These are phyloP conservation scores for Coprinopsis sp. DNA, from an alignment of 768 basidiomycete genomes.

Conservation along the genomic window DNA sequence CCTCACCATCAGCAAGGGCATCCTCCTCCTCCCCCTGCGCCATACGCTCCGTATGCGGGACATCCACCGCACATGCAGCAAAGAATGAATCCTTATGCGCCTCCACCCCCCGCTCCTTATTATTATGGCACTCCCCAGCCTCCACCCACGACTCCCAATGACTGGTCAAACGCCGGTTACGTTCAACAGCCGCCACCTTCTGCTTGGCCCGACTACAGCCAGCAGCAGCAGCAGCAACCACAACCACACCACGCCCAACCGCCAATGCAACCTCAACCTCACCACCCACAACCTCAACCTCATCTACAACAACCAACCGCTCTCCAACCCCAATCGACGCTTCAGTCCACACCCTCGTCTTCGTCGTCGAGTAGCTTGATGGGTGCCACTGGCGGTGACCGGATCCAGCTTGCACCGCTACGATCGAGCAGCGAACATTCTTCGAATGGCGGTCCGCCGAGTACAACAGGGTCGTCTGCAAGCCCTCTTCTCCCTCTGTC, in stretches of 20 bases:
- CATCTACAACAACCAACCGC: slow-evolving; percentile 10
- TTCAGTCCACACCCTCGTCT: slow-evolving; percentile 9
- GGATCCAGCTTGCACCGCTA: slow-evolving; percentile 58
- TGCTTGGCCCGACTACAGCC: slow-evolving; percentile 15
- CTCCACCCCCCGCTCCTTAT: slow-evolving; percentile 17
- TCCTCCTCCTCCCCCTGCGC: slow-evolving; percentile 10
- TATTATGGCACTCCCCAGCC: slow-evolving; percentile 12
- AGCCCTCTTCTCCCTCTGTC: slow-evolving; percentile 9
- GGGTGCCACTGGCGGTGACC: slow-evolving; percentile 25
- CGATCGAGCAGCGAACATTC: slow-evolving; percentile 15
- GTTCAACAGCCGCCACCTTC: slow-evolving; percentile 8
- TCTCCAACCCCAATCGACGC: slow-evolving; percentile 1
- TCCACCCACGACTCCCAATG: slow-evolving; percentile 13
- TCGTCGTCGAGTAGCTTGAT: slow-evolving; percentile 13
- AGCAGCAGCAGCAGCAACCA: slow-evolving; percentile 13
- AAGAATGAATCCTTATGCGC: slow-evolving; percentile 20
- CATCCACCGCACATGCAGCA: slow-evolving; percentile 17
- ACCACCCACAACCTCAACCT: slow-evolving; percentile 16
- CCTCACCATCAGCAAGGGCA: neutral
- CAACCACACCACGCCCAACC: slow-evolving; percentile 13
- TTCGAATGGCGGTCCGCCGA: slow-evolving; percentile 4
- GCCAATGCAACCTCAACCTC: slow-evolving; percentile 13
- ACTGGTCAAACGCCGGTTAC: slow-evolving; percentile 21
- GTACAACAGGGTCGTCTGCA: slow-evolving; percentile 10
- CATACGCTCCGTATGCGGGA: slow-evolving; percentile 12